phyloP scores from a whole-genome alignment of 2,329 filamentous ascomycete genomes.

The Karstenula rhodostoma region DNA sequence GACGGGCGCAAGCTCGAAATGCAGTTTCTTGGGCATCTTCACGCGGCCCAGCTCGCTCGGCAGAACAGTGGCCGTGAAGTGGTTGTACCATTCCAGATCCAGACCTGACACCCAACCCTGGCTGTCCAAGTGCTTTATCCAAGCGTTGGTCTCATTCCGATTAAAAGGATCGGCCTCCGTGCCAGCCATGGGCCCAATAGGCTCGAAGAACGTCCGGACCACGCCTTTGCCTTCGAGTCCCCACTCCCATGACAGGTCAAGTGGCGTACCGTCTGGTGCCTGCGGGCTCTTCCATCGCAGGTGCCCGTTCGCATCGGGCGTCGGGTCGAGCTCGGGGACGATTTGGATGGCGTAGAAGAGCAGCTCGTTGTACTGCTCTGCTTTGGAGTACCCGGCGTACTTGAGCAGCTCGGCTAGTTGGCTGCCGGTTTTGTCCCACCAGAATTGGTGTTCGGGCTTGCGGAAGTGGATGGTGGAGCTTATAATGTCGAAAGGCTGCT shows the following conservation, averaged over 20 bases:
- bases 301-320: slow-evolving; percentile 12
- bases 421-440: slow-evolving; percentile 19
- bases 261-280: slow-evolving; percentile 24
- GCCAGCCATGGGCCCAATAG: slow-evolving; percentile 21
- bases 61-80: slow-evolving; percentile 16
- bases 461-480: slow-evolving; percentile 8
- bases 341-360: slow-evolving; percentile 22
- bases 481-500: slow-evolving; percentile 12
- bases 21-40: slow-evolving; percentile 17
- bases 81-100: slow-evolving; percentile 23
- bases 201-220: slow-evolving; percentile 22
- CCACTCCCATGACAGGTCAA: slow-evolving; percentile 25
- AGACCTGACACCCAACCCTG: slow-evolving; percentile 20
- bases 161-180: slow-evolving; percentile 20
- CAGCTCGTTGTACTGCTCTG: slow-evolving; percentile 21
- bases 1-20: slow-evolving; percentile 22
- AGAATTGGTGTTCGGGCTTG: slow-evolving; percentile 18
- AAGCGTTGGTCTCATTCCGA: slow-evolving; percentile 17
- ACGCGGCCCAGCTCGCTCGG: slow-evolving; percentile 19
- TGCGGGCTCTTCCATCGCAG: slow-evolving; percentile 22
- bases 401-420: slow-evolving; percentile 17
- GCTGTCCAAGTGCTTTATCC: slow-evolving; percentile 18
- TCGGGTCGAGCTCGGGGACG: slow-evolving; percentile 18
- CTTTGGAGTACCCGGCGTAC: slow-evolving; percentile 15
- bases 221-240: slow-evolving; percentile 24